A percentile compares a stretch with the other conserved stretches of the same genome.
phyloP scores from a whole-genome alignment of 2,329 filamentous ascomycete genomes.

The Ampelomyces quisqualis region DNA sequence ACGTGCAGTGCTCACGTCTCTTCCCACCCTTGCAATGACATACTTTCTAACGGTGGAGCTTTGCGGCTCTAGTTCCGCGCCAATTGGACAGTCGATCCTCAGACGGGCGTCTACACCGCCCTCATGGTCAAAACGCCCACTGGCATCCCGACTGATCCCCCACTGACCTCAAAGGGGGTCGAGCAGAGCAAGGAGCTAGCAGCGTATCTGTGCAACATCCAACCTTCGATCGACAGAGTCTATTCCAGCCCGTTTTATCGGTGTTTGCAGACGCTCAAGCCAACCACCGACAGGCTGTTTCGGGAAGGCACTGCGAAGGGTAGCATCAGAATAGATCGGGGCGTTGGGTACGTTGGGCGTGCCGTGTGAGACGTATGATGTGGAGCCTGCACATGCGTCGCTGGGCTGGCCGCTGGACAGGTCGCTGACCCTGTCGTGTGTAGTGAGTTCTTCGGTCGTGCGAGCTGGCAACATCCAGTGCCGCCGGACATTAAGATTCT shows the following conservation, averaged over 20 bases:
- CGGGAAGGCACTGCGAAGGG: conserved; percentile 34
- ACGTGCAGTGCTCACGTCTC: neutral
- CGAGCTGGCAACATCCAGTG: conserved; percentile 79
- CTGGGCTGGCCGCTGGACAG: conserved; percentile 1
- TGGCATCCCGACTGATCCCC: conserved; percentile 82
- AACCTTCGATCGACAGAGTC: conserved; percentile 70
- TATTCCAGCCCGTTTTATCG: conserved; percentile 59
- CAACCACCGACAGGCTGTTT: conserved; percentile 40
- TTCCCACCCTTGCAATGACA: conserved; percentile 13
- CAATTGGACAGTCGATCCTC: conserved; percentile 81
- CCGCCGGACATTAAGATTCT: conserved; percentile 68
- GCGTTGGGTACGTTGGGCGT: conserved; percentile 51
- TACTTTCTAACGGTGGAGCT: conserved; percentile 20
- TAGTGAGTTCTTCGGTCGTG: conserved; percentile 89
- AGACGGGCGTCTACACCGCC: conserved; percentile 75
- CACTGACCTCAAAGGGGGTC: conserved; percentile 83
- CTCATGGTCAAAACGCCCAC: conserved; percentile 70
- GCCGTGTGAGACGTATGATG: no score
- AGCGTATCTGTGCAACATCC: conserved; percentile 60
- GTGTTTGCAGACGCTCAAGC: conserved; percentile 44
- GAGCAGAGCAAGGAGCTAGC: conserved; percentile 78
- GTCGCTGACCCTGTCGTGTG: conserved; percentile 47
- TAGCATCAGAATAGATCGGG: conserved; percentile 55
- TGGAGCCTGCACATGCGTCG: neutral
- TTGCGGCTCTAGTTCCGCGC: conserved; percentile 68